phyloP scores from a whole-genome alignment of 768 basidiomycete species.

The Xerocomus potaroensis region DNA sequence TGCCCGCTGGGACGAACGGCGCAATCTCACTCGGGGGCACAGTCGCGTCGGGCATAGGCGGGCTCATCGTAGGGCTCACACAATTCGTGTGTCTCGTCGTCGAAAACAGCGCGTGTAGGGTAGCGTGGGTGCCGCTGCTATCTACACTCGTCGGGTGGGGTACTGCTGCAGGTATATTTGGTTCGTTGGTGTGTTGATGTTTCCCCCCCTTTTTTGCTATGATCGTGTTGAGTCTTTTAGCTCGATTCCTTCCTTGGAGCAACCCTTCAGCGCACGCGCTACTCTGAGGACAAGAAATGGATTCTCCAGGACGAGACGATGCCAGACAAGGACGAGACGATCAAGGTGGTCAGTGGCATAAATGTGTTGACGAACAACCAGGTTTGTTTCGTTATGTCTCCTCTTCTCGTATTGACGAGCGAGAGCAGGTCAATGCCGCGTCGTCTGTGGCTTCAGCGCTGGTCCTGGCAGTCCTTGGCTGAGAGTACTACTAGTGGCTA shows the following conservation, averaged over 20 bases:
- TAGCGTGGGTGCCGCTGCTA: conserved; percentile 35
- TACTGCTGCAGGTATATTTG: conserved; percentile 62
- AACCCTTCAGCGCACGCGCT: conserved; percentile 77
- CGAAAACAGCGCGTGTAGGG: conserved; percentile 58
- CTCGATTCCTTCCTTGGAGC: conserved; percentile 87
- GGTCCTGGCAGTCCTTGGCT: conserved; percentile 34
- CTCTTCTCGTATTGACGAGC: conserved; percentile 1
- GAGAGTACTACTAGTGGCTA: conserved; percentile 1
- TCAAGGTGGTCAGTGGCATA: conserved; percentile 58
- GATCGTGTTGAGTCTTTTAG: conserved; percentile 32
- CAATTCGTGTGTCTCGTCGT: conserved; percentile 52
- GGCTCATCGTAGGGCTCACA: conserved; percentile 62
- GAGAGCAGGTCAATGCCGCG: conserved; percentile 41
- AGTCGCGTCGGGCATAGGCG: conserved; percentile 67
- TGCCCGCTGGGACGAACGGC: conserved; percentile 91
- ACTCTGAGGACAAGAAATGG: conserved; percentile 53
- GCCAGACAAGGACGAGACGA: conserved; percentile 36
- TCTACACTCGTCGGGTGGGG: conserved; percentile 55
- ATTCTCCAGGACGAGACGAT: conserved; percentile 58
- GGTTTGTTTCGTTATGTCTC: conserved; percentile 35
- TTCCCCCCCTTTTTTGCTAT: not conserved
- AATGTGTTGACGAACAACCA: conserved; percentile 82
- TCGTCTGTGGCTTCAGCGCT: conserved; percentile 39
- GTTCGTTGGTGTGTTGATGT: conserved; percentile 48
- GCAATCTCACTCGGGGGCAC: conserved; percentile 77